These are phyloP conservation scores for Blastomyces gilchristii DNA, from an alignment of 2,329 filamentous ascomycete genomes.

Conservation along the genomic window DNA sequence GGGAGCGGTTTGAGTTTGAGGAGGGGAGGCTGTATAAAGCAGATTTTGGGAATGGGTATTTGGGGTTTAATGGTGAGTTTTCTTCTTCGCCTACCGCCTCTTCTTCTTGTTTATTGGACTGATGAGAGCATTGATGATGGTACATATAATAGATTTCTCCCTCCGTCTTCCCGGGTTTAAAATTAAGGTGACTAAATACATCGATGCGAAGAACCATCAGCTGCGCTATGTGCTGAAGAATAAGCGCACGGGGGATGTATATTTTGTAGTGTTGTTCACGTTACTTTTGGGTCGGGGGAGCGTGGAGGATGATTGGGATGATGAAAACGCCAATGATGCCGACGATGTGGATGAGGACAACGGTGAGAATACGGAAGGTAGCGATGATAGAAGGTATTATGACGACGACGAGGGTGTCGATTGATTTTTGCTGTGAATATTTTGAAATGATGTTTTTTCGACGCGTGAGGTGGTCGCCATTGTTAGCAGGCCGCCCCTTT, in stretches of 20 bases:
- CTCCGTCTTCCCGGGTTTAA: slow-evolving; percentile 30
- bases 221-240: slow-evolving; percentile 91
- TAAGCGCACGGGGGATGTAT: slow-evolving; percentile 58
- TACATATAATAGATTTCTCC: slow-evolving; percentile 25
- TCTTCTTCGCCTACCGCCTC: not conserved
- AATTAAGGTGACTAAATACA: slow-evolving; percentile 29
- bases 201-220: slow-evolving; percentile 62
- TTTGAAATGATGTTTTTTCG: not conserved
- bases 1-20: slow-evolving; percentile 52
- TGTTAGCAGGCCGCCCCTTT: no score
- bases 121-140: not conserved
- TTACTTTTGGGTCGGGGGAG: slow-evolving; percentile 43
- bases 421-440: not conserved
- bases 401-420: slow-evolving; percentile 3
- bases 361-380: no score
- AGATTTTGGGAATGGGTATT: slow-evolving; percentile 84
- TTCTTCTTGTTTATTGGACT: slow-evolving; percentile 6
- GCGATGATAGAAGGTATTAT: not conserved
- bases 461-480: not conserved
- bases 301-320: not conserved
- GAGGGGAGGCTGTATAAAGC: slow-evolving; percentile 50
- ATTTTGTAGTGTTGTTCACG: slow-evolving; percentile 73
- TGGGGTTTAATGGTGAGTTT: slow-evolving; percentile 64
- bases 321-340: slow-evolving; percentile 11
- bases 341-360: not conserved